A percentile compares a stretch with the other conserved stretches of the same genome.
Evolutionary conservation across 75 land plant genomes (phyloP).

Genomic region (Sequoiadendron giganteum): DNA sequence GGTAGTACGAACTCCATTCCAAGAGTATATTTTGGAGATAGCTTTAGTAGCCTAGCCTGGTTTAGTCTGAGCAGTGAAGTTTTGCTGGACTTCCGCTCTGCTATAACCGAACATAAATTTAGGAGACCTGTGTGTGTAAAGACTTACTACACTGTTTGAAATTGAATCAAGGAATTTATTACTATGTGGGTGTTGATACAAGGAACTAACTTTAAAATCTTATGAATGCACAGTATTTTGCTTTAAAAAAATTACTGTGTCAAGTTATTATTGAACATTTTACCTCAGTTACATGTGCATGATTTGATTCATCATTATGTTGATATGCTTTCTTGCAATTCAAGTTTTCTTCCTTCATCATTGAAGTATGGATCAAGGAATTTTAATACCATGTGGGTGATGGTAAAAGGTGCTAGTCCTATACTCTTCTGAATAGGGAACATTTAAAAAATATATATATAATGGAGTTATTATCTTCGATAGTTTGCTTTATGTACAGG

Average conservation of each 20-base stretch:
- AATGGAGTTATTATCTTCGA: no score
- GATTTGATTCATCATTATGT: neutral
- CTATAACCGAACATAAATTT: neutral
- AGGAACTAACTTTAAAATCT: neutral
- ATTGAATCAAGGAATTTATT: neutral
- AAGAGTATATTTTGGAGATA: constrained; percentile 1
- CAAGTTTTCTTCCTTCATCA: neutral
- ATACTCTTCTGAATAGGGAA: no score
- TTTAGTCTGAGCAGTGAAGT: constrained; percentile 16
- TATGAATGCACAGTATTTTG: neutral
- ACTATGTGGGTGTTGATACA: neutral
- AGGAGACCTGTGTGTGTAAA: neutral
- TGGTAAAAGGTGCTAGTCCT: no score
- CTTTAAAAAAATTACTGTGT: neutral
- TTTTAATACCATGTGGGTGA: no score
- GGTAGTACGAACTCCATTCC: neutral
- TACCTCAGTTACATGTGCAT: neutral
- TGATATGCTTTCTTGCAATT: neutral
- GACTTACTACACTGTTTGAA: neutral
- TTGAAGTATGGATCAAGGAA: neutral
- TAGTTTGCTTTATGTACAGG: no score
- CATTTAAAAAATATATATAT: no score
- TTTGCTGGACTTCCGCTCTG: constrained; percentile 13
- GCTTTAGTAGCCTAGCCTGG: neutral
- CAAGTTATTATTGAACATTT: neutral